Base-by-base conservation (phyloP, 441 rosid species). In the Erysimum pusillum region DNA sequence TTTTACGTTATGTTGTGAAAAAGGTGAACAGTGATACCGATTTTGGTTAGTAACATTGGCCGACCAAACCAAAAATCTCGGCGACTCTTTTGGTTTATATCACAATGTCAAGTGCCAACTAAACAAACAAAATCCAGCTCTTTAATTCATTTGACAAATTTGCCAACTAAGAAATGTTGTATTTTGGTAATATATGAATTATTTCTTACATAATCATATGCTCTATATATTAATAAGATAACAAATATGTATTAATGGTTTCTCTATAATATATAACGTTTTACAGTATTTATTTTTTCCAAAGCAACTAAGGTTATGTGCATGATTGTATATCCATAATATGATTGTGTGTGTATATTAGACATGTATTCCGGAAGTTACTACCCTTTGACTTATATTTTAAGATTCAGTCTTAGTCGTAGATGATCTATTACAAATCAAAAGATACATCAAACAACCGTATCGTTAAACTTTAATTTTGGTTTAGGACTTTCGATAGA, bases 1-100 rank as follows among this genome's bases (percentile, higher is more conserved):
- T 9, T 48, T 49, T 17, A 74, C 64, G 59, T 28, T 66, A 32
- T 75, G 69, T 39, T 39, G 68, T 60, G 11, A 11, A 68, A 68
- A 68, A 52, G 56, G 63, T 51, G 18, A 54, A 51, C 48, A 53
- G 20, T 28, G 25, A 46, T 5, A 25, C 52, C 69, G 17, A 44
- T 11, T 44, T 46, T 28, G 39, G 54, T 25, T 61, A 12, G 5
- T 61, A 35, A 15, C 34, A 41, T 61, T 56, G 72, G 66, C 81
- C 81, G 77, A 72, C 81, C 68, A 77, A 78, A 66, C 57, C 69
- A 41, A 49, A 49, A 75, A 65, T 10, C 49, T 66, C 49, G 74
- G 77, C 81, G 22, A 72, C 57, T 59, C 77, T 66, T 65, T 8
- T 69, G 81, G 73, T 66, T 68, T 46, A 75, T 45, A 56, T 44